Evolutionary conservation across 352 stramenopile genomes (phyloP), one percentile per base, ranked within the genome.

Genomic region (Albugo candida): DNA sequence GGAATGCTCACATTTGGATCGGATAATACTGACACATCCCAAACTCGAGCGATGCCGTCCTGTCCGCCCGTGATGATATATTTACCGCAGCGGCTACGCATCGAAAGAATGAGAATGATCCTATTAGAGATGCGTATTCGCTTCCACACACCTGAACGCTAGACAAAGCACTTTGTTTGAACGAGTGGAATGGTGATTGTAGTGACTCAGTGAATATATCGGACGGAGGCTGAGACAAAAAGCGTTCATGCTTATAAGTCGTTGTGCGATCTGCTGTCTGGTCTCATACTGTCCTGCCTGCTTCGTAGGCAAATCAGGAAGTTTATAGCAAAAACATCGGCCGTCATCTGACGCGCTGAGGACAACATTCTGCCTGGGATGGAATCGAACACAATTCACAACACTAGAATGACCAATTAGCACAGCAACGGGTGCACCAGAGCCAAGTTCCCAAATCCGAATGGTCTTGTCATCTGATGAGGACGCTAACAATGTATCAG

Each of bases 301-400:
- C 45, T 65, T 65, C 1, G 51, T 52, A 11, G 62, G 60, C 20
- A 93, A 73, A 13, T 84, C 68, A 0, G 82, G 73, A 0, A 95
- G 60, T 45, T 89, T 86, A 64, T 93, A 96, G 53, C 87, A 86
- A 42, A 89, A 92, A 51, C 78, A 91, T 5, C 73, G 70, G 0
- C 86, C 86, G 54, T 96, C 85, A 47, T 96, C 85, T n/a, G 79
- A 93, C 13, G 82, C 82, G 1, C 76, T 93, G n/a, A 95, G 75
- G 5, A 95, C 73, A 14, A 94, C 70, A 41, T 91, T 92, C 41
- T 82, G 74, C 13, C 52, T 60, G 2, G 79, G 73, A 41, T 95
- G 82, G 51, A 96, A 96, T 34, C 73, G 70, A 47, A 83, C 69
- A 13, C 76, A 81, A 57, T 91, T 89, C 13, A 89, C 72, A 13